Evolutionary conservation across 306 rosid genomes (phyloP).

Genomic region (cucumber (Cucumis sativus)): Cucumber_9930_V3 NC_026660.2:19036501-19037000

Average conservation of each 20-base stretch:
- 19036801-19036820: neutral
- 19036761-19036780: neutral
- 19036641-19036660: neutral
- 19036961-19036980: no score
- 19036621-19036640: neutral
- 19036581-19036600: constrained; percentile 78
- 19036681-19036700: neutral
- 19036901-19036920: neutral
- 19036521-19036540: constrained; percentile 44
- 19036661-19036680: neutral
- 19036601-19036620: constrained; percentile 73
- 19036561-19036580: constrained; percentile 63
- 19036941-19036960: no score
- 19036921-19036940: neutral
- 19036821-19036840: neutral
- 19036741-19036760: neutral
- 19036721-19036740: neutral
- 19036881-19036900: neutral
- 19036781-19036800: neutral
- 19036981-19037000: no score
- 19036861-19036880: neutral
- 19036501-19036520: constrained; percentile 11
- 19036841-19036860: neutral
- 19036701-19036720: neutral
- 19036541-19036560: constrained; percentile 56